These are phyloP conservation scores for Russula sp. DNA, from an alignment of 768 basidiomycete genomes.

Conservation along the genomic window DNA sequence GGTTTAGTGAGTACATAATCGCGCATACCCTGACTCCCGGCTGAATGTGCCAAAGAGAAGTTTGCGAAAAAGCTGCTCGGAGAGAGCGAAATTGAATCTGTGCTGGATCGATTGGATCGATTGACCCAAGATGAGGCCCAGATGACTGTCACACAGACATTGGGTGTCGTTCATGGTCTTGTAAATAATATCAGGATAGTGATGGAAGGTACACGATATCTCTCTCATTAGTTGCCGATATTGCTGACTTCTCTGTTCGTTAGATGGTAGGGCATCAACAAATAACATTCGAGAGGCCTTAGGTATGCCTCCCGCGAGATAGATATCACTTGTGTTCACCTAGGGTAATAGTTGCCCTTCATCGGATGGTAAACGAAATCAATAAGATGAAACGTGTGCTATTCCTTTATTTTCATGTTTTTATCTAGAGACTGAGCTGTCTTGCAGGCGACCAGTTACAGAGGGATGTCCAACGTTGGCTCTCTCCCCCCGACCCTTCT, in stretches of 20 bases:
- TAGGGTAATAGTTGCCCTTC: not conserved
- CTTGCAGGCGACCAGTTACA: not conserved
- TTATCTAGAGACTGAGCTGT: not conserved
- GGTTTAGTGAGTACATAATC: not conserved
- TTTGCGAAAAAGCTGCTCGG: not conserved
- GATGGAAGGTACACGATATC: not conserved
- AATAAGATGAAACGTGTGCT: constrained; percentile 1
- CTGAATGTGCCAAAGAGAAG: not conserved
- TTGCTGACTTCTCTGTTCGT: not conserved
- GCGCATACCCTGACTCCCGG: not conserved
- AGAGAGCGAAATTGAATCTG: not conserved
- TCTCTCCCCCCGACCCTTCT: not conserved
- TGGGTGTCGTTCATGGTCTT: not conserved
- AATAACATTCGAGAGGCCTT: not conserved
- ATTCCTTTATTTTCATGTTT: not conserved
- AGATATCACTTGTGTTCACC: not conserved
- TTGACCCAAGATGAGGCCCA: not conserved
- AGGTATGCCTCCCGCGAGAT: not conserved
- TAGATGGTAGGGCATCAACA: not conserved
- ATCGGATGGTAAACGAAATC: not conserved
- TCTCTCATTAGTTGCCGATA: not conserved
- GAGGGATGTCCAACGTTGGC: not conserved
- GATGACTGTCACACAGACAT: not conserved
- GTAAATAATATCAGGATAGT: not conserved
- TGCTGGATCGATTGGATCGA: not conserved